These are phyloP conservation scores for Colletotrichum lupini DNA, from an alignment of 2,329 filamentous ascomycete genomes.

Conservation along the genomic window DNA sequence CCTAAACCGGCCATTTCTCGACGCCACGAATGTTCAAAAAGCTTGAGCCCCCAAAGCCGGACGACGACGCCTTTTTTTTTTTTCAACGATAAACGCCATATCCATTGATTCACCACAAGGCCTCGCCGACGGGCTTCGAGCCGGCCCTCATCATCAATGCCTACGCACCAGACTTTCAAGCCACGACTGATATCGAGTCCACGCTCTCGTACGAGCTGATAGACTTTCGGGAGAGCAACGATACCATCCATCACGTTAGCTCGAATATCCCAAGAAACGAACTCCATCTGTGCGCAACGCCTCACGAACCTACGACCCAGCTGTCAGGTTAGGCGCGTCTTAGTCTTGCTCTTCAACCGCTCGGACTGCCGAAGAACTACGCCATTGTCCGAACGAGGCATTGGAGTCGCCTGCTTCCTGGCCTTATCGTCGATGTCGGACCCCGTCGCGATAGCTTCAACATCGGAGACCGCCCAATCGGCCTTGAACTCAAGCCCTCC, in stretches of 20 bases:
- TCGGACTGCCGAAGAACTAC: conserved; percentile 1
- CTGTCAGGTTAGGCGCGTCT: conserved; percentile 2
- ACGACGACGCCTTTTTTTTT: neutral
- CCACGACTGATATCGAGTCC: neutral
- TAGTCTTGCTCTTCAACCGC: neutral
- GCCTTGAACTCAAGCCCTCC: neutral
- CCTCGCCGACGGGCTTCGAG: neutral
- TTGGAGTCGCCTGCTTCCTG: neutral
- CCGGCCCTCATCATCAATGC: neutral
- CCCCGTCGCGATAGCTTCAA: neutral
- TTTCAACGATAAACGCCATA: neutral
- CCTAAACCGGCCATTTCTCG: neutral
- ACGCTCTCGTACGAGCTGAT: conserved; percentile 20
- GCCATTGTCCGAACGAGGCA: conserved; percentile 4
- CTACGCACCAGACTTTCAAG: neutral
- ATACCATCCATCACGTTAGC: neutral
- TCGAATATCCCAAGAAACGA: neutral
- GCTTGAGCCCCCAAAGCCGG: neutral
- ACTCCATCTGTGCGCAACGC: conserved; percentile 32
- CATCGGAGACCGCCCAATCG: neutral
- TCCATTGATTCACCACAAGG: neutral
- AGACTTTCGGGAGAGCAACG: neutral
- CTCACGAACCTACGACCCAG: conserved; percentile 8
- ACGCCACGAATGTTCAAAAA: conserved; percentile 4
- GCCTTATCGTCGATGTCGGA: neutral